phyloP scores from a whole-genome alignment of 768 basidiomycete species.

The Boletus fagicola region DNA sequence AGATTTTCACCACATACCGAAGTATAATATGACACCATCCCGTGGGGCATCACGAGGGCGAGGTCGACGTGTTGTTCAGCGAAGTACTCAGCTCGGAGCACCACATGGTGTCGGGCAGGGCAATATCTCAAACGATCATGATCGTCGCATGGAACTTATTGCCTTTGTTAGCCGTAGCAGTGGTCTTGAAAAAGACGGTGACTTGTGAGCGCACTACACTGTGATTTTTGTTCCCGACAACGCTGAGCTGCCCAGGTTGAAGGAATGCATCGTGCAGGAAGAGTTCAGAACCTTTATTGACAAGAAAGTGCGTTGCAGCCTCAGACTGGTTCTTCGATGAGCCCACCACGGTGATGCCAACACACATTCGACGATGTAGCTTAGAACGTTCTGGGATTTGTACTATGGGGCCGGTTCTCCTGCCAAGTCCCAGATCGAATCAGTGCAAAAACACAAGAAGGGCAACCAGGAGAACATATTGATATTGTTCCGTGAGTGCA shows the following conservation, averaged over 20 bases:
- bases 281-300: slow-evolving; percentile 66
- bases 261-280: slow-evolving; percentile 56
- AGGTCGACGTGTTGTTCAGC: slow-evolving; percentile 8
- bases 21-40: slow-evolving; percentile 17
- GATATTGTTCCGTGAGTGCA: slow-evolving; percentile 65
- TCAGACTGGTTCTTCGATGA: neutral
- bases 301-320: slow-evolving; percentile 50
- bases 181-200: slow-evolving; percentile 70
- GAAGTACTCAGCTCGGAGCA: neutral
- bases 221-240: slow-evolving; percentile 25
- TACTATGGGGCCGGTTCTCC: slow-evolving; percentile 31
- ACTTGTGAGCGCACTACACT: slow-evolving; percentile 53
- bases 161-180: slow-evolving; percentile 76
- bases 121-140: slow-evolving; percentile 5
- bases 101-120: neutral
- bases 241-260: slow-evolving; percentile 50
- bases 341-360: neutral
- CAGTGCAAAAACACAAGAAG: slow-evolving; percentile 35
- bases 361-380: slow-evolving; percentile 32
- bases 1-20: neutral
- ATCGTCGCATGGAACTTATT: slow-evolving; percentile 56
- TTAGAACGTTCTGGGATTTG: slow-evolving; percentile 46
- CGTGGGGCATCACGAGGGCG: slow-evolving; percentile 8
- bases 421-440: slow-evolving; percentile 5
- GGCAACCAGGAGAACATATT: slow-evolving; percentile 67